Evolutionary conservation across 108 stramenopile species (phyloP).

Genomic region (Schizochytrium sp.): DNA sequence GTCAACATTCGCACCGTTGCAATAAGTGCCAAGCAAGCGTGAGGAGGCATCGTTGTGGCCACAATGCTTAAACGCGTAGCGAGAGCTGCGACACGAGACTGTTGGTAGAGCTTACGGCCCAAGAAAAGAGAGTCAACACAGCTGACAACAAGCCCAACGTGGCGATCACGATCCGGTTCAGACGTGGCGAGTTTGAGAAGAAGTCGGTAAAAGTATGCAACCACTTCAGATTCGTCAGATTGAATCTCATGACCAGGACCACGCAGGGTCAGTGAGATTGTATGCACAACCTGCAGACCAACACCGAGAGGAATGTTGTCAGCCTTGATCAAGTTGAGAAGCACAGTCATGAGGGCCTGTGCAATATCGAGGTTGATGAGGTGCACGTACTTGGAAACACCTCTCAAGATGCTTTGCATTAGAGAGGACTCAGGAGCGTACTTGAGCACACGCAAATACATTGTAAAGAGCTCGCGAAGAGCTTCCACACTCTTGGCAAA

Average conservation of each 20-base stretch:
- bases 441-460: constrained; percentile 88
- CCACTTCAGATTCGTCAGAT: constrained; percentile 85
- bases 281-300: constrained; percentile 83
- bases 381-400: constrained; percentile 87
- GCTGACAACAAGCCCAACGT: constrained; percentile 70
- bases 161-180: background rate
- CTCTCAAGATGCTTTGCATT: constrained; percentile 82
- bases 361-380: constrained; percentile 87
- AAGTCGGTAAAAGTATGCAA: constrained; percentile 83
- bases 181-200: constrained; percentile 66
- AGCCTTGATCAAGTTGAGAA: constrained; percentile 80
- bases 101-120: constrained; percentile 83
- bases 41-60: constrained; percentile 78
- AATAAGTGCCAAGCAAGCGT: constrained; percentile 81
- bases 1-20: constrained; percentile 82
- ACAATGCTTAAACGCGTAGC: constrained; percentile 81
- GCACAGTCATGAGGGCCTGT: constrained; percentile 81
- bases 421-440: constrained; percentile 70
- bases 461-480: constrained; percentile 81
- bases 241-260: constrained; percentile 86
- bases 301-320: constrained; percentile 82
- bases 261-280: constrained; percentile 84
- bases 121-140: constrained; percentile 84
- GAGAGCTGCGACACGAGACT: constrained; percentile 82
- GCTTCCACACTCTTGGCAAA: constrained; percentile 83